Base-by-base conservation (phyloP, 805 yeast genomes). In the Saccharomycopsis vini region DNA sequence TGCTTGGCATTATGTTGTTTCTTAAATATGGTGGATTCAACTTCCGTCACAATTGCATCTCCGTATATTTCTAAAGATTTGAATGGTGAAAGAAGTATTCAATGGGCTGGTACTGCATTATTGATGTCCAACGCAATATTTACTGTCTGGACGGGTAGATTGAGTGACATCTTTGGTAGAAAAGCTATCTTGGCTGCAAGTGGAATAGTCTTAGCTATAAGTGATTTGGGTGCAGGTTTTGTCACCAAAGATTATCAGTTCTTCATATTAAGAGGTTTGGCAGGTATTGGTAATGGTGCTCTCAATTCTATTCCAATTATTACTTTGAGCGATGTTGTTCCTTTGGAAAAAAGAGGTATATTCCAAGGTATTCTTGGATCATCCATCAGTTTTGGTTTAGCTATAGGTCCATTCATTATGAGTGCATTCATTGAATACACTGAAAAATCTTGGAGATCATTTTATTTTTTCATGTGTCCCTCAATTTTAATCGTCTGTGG, bases 81-180 rank as follows among this genome's bases (percentile, higher is more conserved):
- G 37, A 45, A 71, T 39, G 73, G 77, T 2, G 61, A 64, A 34
- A 60, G 59, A 16, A 67, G 77, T 1, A 72, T 75, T 36, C 67
- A 74, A 38, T 75, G 81, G 81, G 79, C 77, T 0, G 79, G 78
- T 33, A 72, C 81, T 0, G 66, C 79, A 2, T 55, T 68, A 4
- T 56, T 74, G 22, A 66, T 75, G 43, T 73, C 77, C 5, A 72
- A 69, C 42, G 65, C 75, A 38, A 65, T 67, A 4, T 72, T 73
- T 49, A 77, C 71, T 56, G 71, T 73, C 4, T 54, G 73, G 15
- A 68, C 69, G 42, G 81, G 80, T 1, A 61, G 81, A 36, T 54
- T 75, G 13, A 64, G 76, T 3, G 81, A 75, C 53, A 74, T 76
- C 12, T 73, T 74, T 51, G 76, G 76, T 7, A 55, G 81, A 37